These are phyloP conservation scores for Candida lessepsii DNA, from an alignment of 805 yeast genomes.

Conservation along the genomic window DNA sequence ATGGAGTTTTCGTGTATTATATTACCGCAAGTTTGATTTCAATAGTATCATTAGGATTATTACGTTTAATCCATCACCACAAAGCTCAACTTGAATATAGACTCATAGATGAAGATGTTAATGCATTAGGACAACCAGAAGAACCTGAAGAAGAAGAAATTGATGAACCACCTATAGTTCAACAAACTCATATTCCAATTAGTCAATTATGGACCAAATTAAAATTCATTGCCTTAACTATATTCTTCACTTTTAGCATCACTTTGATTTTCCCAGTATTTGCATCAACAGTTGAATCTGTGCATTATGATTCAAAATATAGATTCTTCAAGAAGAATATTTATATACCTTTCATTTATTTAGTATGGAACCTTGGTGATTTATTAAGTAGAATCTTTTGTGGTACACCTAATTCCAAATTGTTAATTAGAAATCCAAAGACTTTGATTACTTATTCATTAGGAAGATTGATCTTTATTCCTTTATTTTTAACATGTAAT, in stretches of 20 bases:
- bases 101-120: slow-evolving; percentile 14
- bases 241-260: slow-evolving; percentile 68
- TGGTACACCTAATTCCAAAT: slow-evolving; percentile 43
- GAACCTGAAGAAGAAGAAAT: slow-evolving; percentile 12
- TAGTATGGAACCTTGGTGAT: slow-evolving; percentile 91
- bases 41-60: slow-evolving; percentile 38
- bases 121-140: background rate
- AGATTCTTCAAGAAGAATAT: slow-evolving; percentile 47
- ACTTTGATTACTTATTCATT: slow-evolving; percentile 54
- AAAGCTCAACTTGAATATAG: slow-evolving; percentile 22
- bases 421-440: slow-evolving; percentile 40
- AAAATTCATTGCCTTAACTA: slow-evolving; percentile 61
- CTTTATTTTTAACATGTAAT: slow-evolving; percentile 70
- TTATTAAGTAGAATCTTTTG: slow-evolving; percentile 72
- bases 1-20: slow-evolving; percentile 46
- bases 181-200: slow-evolving; percentile 50
- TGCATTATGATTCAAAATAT: slow-evolving; percentile 26
- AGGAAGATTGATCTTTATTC: slow-evolving; percentile 59
- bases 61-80: slow-evolving; percentile 33
- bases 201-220: slow-evolving; percentile 58
- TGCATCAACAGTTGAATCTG: slow-evolving; percentile 68
- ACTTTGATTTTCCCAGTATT: slow-evolving; percentile 87
- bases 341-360: slow-evolving; percentile 71
- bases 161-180: slow-evolving; percentile 8
- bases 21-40: slow-evolving; percentile 52